A percentile compares a stretch with the other conserved stretches of the same genome.
Evolutionary conservation across 768 basidiomycete genomes (phyloP).

Genomic region (Rhizopogon roseolus): DNA sequence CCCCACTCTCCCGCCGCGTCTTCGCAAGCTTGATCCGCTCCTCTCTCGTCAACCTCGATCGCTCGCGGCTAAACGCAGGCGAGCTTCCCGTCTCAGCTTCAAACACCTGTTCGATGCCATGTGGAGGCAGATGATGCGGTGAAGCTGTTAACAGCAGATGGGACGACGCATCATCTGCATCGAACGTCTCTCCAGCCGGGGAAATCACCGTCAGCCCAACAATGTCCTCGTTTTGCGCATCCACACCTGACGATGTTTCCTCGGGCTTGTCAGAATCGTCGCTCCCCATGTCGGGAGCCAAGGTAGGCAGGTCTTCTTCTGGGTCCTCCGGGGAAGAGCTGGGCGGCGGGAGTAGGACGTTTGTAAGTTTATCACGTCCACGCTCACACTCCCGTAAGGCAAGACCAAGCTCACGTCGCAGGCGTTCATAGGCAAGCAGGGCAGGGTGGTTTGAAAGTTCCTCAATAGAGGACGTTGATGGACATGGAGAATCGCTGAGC

Average conservation of each 20-base stretch:
- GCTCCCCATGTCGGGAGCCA: slow-evolving; percentile 45
- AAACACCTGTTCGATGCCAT: slow-evolving; percentile 79
- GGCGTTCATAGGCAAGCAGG: slow-evolving; percentile 66
- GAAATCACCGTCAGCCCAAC: slow-evolving; percentile 6
- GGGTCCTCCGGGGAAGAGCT: slow-evolving; percentile 28
- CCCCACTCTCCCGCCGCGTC: slow-evolving; percentile 44
- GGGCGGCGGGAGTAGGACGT: slow-evolving; percentile 46
- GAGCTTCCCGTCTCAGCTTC: slow-evolving; percentile 51
- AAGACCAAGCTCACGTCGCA: slow-evolving; percentile 71
- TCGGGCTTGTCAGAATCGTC: slow-evolving; percentile 52
- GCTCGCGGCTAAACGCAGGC: slow-evolving; percentile 44
- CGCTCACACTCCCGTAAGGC: slow-evolving; percentile 82
- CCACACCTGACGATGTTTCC: slow-evolving; percentile 29
- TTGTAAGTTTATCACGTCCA: slow-evolving; percentile 59
- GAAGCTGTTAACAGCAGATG: slow-evolving; percentile 52
- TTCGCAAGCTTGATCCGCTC: slow-evolving; percentile 65
- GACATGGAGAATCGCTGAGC: slow-evolving; percentile 15
- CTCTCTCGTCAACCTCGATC: slow-evolving; percentile 64
- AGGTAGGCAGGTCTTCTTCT: slow-evolving; percentile 45
- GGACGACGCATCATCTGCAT: slow-evolving; percentile 49
- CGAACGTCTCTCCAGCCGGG: slow-evolving; percentile 20
- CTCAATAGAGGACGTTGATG: slow-evolving; percentile 14
- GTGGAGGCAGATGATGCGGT: slow-evolving; percentile 52
- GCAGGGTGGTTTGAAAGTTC: slow-evolving; percentile 39
- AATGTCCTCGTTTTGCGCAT: slow-evolving; percentile 16